phyloP scores from a whole-genome alignment of 2,329 filamentous ascomycete genomes.

The Diaporthe citriasiana region DNA sequence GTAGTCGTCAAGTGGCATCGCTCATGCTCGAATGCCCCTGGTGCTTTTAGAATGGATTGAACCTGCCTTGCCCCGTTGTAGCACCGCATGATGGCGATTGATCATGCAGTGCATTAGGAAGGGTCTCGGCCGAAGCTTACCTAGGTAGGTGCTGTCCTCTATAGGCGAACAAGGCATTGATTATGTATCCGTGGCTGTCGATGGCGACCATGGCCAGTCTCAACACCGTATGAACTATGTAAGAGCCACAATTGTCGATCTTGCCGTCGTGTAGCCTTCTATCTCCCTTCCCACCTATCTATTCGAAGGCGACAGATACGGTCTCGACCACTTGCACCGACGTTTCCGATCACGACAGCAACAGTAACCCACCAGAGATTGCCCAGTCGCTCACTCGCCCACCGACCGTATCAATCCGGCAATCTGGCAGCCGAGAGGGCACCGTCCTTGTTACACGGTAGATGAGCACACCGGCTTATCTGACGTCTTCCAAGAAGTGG shows the following conservation, averaged over 20 bases:
- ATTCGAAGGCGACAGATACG: background rate
- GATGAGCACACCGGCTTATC: conserved; percentile 21
- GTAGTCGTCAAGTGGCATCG: conserved; percentile 14
- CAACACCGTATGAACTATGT: background rate
- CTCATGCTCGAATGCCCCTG: background rate
- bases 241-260: background rate
- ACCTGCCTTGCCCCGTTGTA: conserved; percentile 3
- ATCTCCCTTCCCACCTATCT: background rate
- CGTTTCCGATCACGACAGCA: conserved; percentile 9
- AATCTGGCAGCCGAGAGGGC: conserved; percentile 10
- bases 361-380: background rate
- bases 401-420: conserved; percentile 6
- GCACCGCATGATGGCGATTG: conserved; percentile 15
- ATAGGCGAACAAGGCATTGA: conserved; percentile 5
- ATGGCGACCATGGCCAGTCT: background rate
- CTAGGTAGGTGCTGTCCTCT: background rate
- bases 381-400: background rate
- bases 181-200: background rate
- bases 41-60: background rate
- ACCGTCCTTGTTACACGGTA: conserved; percentile 11
- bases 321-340: background rate
- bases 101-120: conserved; percentile 8
- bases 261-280: background rate
- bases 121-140: conserved; percentile 18
- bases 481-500: conserved; percentile 28